These are phyloP conservation scores for Myxozyma geophila DNA, from an alignment of 805 yeast species.

Conservation along the genomic window DNA sequence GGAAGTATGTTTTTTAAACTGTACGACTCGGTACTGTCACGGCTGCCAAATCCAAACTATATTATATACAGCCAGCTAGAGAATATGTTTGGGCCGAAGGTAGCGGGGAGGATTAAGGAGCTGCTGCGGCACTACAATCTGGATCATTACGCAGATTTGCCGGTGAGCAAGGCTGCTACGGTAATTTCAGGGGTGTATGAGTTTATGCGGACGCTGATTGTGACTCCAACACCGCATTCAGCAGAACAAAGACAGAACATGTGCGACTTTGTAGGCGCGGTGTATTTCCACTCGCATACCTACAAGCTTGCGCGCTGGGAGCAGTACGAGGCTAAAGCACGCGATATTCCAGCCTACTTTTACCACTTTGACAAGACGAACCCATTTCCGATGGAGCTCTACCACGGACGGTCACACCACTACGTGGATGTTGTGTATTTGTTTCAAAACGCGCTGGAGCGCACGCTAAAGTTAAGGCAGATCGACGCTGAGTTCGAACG, in stretches of 20 bases:
- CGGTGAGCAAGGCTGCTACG: conserved; percentile 20
- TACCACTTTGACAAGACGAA: conserved; percentile 30
- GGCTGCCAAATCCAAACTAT: conserved; percentile 20
- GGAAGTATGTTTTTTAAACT: conserved; percentile 14
- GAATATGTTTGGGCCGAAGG: conserved; percentile 17
- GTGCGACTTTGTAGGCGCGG: conserved; percentile 25
- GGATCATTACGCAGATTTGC: conserved; percentile 10
- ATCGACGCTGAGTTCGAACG: conserved; percentile 17
- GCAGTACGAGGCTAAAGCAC: conserved; percentile 1
- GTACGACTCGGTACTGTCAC: conserved; percentile 11
- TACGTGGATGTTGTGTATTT: conserved; percentile 22
- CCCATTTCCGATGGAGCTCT: conserved; percentile 17
- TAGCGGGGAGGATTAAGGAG: conserved; percentile 4
- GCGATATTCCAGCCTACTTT: conserved; percentile 19
- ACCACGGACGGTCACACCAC: conserved; percentile 23
- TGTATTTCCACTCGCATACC: conserved; percentile 22
- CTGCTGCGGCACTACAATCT: conserved; percentile 6
- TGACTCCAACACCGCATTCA: conserved; percentile 6
- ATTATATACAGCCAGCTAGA: conserved; percentile 6
- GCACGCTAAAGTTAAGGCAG: conserved; percentile 3
- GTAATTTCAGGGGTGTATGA: background rate
- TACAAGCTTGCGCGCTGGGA: conserved; percentile 26
- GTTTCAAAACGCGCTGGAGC: conserved; percentile 18
- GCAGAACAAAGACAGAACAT: conserved; percentile 5
- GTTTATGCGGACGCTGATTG: background rate